Evolutionary conservation across 805 yeast genomes (phyloP).

Genomic region (Candida maesae): DNA sequence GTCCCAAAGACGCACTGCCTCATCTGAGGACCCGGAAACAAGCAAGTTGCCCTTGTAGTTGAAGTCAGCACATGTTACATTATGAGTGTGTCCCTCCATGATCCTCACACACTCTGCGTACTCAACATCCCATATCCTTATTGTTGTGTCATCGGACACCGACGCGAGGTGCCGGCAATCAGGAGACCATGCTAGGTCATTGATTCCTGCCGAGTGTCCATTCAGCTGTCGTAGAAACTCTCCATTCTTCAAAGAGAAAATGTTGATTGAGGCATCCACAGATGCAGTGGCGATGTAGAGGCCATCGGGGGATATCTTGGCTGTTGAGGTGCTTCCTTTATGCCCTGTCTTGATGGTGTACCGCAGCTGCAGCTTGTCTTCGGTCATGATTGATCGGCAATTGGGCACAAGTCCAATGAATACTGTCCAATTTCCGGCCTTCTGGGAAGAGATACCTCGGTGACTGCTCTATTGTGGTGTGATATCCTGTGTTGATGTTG

Average conservation of each 20-base stretch:
- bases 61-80: slow-evolving; percentile 69
- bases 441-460: no score
- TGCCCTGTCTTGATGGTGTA: slow-evolving; percentile 2
- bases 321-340: slow-evolving; percentile 35
- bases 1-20: slow-evolving; percentile 90
- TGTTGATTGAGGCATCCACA: slow-evolving; percentile 53
- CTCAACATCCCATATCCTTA: slow-evolving; percentile 64
- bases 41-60: slow-evolving; percentile 73
- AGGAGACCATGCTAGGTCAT: slow-evolving; percentile 76
- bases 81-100: slow-evolving; percentile 71
- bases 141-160: slow-evolving; percentile 80
- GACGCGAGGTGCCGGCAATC: slow-evolving; percentile 71
- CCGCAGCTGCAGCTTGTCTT: slow-evolving; percentile 3
- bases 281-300: slow-evolving; percentile 51
- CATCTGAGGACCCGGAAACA: slow-evolving; percentile 84
- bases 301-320: slow-evolving; percentile 63
- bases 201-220: slow-evolving; percentile 71
- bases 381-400: no score
- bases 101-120: slow-evolving; percentile 47
- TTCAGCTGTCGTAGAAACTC: slow-evolving; percentile 29
- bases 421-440: no score
- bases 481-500: background rate
- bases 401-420: no score
- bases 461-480: background rate
- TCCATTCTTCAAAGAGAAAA: slow-evolving; percentile 48